Conservation (phyloP, 1,284 basidiomycete genomes). For the Vanrija pseudolonga region DNA sequence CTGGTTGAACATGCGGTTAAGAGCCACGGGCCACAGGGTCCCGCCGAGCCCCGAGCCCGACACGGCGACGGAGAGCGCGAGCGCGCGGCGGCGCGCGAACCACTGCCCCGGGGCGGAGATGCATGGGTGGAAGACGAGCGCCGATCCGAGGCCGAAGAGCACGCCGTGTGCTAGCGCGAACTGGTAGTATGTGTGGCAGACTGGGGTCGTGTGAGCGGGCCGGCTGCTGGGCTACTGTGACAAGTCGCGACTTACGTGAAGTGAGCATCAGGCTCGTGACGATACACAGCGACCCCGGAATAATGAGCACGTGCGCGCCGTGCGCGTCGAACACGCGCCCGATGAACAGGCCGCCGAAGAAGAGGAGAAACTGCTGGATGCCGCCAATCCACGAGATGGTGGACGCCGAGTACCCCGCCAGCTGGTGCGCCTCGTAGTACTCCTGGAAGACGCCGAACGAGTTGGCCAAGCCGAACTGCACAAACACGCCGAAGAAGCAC, state of each 20-base stretch:
- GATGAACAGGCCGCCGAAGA: conserved; percentile 44
- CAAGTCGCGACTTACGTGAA: neutral
- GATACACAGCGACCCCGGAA: conserved; percentile 54
- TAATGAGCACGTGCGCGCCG: conserved; percentile 45
- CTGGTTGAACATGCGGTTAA: conserved; percentile 25
- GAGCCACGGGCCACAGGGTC: conserved; percentile 32
- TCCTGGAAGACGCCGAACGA: conserved; percentile 29
- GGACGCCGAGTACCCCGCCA: conserved; percentile 18
- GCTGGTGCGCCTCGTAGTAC: conserved; percentile 27
- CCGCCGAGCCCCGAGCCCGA: conserved; percentile 43
- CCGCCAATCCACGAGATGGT: conserved; percentile 65
- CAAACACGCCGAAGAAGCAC: conserved; percentile 5
- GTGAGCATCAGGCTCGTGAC: conserved; percentile 33
- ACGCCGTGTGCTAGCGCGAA: conserved; percentile 23
- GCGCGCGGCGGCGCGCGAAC: conserved; percentile 38
- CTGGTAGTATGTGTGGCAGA: conserved; percentile 62
- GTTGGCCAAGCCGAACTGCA: conserved; percentile 21
- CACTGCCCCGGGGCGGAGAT: conserved; percentile 56
- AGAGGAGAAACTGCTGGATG: conserved; percentile 58
- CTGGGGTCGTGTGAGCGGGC: conserved; percentile 28
- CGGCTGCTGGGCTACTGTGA: neutral
- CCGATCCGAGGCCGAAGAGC: conserved; percentile 30
- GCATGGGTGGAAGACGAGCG: conserved; percentile 55
- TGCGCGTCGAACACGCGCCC: conserved; percentile 24
- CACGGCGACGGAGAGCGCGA: conserved; percentile 32